phyloP scores from a whole-genome alignment of 2,329 filamentous ascomycete species.

The Aureobasidium namibiae region DNA sequence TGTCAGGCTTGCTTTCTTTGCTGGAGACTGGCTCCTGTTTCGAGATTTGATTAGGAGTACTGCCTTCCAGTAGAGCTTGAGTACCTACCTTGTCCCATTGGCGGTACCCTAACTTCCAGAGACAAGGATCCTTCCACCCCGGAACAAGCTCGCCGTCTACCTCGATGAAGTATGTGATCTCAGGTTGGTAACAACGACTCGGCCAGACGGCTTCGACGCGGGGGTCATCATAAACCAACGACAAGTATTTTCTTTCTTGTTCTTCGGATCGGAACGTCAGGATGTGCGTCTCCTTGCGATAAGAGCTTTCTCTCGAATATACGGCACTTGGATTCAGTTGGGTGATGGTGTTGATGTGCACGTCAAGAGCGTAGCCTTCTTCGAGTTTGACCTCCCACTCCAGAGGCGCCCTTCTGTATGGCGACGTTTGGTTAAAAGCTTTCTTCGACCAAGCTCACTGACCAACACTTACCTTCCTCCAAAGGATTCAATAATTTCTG shows the following conservation, averaged over 20 bases:
- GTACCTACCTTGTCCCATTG: neutral
- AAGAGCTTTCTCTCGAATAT: neutral
- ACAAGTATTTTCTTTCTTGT: neutral
- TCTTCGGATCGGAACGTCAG: neutral
- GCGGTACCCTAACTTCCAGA: neutral
- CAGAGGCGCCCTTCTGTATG: neutral
- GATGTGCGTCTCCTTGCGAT: neutral
- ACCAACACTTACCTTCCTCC: neutral
- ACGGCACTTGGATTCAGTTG: neutral
- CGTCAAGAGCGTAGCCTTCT: neutral
- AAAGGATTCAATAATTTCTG: neutral
- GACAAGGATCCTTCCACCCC: neutral
- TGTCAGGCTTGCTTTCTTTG: neutral
- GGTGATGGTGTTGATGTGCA: neutral
- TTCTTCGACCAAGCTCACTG: no score
- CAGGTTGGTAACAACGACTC: neutral
- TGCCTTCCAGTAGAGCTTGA: neutral
- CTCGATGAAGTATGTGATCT: neutral
- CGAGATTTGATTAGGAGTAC: neutral
- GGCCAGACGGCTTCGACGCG: neutral
- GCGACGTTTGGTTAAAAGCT: neutral
- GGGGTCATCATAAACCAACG: neutral
- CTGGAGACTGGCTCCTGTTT: neutral
- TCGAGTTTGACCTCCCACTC: neutral
- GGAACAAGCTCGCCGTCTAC: neutral